A percentile compares a stretch with the other conserved stretches of the same genome.
These are phyloP conservation scores for Chrysoporthe deuterocubensis DNA, from an alignment of 2,329 filamentous ascomycete species.

Conservation along the genomic window DNA sequence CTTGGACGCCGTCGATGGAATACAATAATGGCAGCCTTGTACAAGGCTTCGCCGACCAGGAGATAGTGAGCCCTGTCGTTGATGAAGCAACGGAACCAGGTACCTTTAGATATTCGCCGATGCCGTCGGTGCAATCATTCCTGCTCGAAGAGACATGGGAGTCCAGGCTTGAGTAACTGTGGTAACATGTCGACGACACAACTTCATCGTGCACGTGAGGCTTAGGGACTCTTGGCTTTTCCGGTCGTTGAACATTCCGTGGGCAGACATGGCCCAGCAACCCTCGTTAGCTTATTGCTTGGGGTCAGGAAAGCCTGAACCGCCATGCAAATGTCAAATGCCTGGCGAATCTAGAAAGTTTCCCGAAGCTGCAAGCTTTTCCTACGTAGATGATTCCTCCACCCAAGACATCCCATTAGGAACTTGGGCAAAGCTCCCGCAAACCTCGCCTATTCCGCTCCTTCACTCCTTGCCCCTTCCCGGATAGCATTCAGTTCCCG, in stretches of 20 bases:
- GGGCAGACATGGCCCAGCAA: no score
- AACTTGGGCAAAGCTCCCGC: not conserved
- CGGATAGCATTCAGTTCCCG: not conserved
- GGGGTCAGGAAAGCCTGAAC: no score
- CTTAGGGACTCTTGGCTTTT: not conserved
- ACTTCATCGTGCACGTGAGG: not conserved
- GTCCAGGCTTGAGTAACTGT: not conserved
- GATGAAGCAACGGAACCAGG: not conserved
- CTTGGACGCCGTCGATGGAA: not conserved
- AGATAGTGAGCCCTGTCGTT: not conserved
- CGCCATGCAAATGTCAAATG: no score
- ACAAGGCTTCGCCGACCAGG: conserved; percentile 2
- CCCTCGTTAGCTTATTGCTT: no score
- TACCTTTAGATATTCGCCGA: conserved; percentile 6
- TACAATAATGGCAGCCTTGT: not conserved
- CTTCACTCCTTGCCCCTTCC: not conserved
- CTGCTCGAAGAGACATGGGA: conserved; percentile 3
- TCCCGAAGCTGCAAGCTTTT: no score
- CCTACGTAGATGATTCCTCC: no score
- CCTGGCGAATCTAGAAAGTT: no score
- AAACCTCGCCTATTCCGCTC: not conserved
- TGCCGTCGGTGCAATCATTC: conserved; percentile 4
- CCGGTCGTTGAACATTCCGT: not conserved
- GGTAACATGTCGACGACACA: not conserved
- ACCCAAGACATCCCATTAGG: no score